Base-by-base conservation (phyloP, 2,329 filamentous ascomycete genomes). In the Cladophialophora psammophila region DNA sequence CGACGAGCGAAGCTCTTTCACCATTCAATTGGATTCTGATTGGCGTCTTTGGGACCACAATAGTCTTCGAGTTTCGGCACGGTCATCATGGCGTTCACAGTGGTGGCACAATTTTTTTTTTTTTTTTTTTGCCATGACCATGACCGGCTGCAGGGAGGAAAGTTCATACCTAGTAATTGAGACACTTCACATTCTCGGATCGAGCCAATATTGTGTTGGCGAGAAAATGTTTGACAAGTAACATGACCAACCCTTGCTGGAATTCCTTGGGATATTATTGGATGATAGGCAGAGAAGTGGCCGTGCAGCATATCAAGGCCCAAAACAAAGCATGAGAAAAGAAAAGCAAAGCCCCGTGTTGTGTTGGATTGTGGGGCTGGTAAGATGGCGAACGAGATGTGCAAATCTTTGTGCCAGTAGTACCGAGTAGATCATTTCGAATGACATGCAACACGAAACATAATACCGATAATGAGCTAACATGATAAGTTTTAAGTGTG, bases 331-430 rank as follows among this genome's bases (percentile, higher is more conserved):
- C 26, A n/a, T 26, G 45, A 50, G 26, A 26, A 50, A 20, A 50
- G 45, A 50, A 50, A 26, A 50, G 45, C 45, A 26, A 50, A 18
- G 45, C 45, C 45, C 26, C 26, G 26, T 26, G 26, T 26, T 26
- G 4, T 31, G 45, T 10, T 50, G 4, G 20, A 10, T 12, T 2
- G 45, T 50, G 45, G 45, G 45, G 18, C 18, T 26, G 45, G 45
- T 26, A 20, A 50, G 45, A 50, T 50, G 45, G 45, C 18, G 45
- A 50, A 26, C 45, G 20, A 50, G 45, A 50, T 50, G 45, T 50
- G 45, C 45, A 50, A 50, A 50, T 50, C 45, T 50, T 50, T 50
- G 45, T 26, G 26, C 2, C 26, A 26, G 26, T 26, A 26, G 26
- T 26, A 2, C 26, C 26, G 45, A 12, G 45, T 5, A 20, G 45